Percentiles rank a stretch among this genome's conserved stretches.
Conservation (phyloP, 768 basidiomycete genomes). For the Psilocybe sp. region DNA sequence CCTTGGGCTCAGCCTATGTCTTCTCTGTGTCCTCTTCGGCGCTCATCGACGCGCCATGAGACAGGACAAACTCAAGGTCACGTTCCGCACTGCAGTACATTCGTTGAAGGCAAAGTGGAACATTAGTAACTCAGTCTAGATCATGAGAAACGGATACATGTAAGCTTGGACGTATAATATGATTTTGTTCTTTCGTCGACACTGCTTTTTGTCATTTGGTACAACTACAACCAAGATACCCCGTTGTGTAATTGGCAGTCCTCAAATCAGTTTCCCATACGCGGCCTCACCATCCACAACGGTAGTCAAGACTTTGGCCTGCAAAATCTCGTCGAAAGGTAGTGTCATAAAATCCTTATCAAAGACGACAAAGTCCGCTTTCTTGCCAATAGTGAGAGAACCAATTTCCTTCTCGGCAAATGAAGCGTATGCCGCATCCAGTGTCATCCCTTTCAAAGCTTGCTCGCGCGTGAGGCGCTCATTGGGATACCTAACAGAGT, state of each 20-base stretch:
- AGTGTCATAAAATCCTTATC: conserved; percentile 78
- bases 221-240: too few relatives aligned
- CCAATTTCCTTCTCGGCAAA: conserved; percentile 74
- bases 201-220: too few relatives aligned
- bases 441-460: conserved; percentile 88
- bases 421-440: conserved; percentile 85
- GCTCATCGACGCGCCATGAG: conserved; percentile 57
- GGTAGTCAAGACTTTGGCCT: conserved; percentile 66
- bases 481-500: conserved; percentile 59
- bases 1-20: conserved; percentile 24
- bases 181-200: too few relatives aligned
- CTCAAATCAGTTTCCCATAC: conserved; percentile 53
- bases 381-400: conserved; percentile 71
- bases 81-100: too few relatives aligned
- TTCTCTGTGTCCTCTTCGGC: conserved; percentile 45
- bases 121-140: too few relatives aligned
- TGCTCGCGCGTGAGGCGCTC: conserved; percentile 78
- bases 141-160: too few relatives aligned
- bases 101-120: too few relatives aligned
- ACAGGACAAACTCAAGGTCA: too few relatives aligned
- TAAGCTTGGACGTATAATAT: too few relatives aligned
- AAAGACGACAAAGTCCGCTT: conserved; percentile 85
- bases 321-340: conserved; percentile 56
- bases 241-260: too few relatives aligned
- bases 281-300: conserved; percentile 70